phyloP scores from a whole-genome alignment of 768 basidiomycete genomes.

The Lactifluus piperatus region DNA sequence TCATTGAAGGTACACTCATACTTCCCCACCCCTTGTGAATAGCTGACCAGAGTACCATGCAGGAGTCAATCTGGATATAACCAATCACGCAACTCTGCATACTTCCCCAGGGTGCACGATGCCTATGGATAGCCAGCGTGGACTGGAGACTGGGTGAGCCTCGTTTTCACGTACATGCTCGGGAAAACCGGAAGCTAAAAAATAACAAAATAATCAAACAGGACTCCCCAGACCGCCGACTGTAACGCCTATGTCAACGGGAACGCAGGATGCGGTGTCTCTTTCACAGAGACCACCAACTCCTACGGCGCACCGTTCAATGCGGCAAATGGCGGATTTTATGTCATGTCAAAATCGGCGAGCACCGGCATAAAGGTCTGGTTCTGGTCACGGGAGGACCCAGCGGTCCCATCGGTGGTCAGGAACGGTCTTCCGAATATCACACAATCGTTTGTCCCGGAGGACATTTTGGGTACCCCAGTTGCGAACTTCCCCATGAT shows the following conservation, averaged over 20 bases:
- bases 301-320: constrained; percentile 47
- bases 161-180: background rate
- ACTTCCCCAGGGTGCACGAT: constrained; percentile 43
- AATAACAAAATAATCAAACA: constrained; percentile 19
- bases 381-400: constrained; percentile 48
- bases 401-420: constrained; percentile 36
- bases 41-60: background rate
- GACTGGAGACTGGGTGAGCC: constrained; percentile 39
- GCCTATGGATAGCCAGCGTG: constrained; percentile 23
- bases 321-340: constrained; percentile 48
- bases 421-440: constrained; percentile 11
- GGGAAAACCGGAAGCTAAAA: background rate
- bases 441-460: constrained; percentile 2
- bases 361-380: constrained; percentile 45
- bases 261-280: constrained; percentile 57
- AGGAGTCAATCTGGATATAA: constrained; percentile 40
- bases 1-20: constrained; percentile 42
- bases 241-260: constrained; percentile 43
- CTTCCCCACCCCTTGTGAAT: background rate
- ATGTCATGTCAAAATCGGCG: constrained; percentile 38
- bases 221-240: constrained; percentile 33
- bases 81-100: constrained; percentile 47
- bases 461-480: constrained; percentile 36
- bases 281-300: constrained; percentile 27
- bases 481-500: constrained; percentile 39